Conservation (phyloP, 257 asterid species). For the Galeopsis tetrahit region DNA sequence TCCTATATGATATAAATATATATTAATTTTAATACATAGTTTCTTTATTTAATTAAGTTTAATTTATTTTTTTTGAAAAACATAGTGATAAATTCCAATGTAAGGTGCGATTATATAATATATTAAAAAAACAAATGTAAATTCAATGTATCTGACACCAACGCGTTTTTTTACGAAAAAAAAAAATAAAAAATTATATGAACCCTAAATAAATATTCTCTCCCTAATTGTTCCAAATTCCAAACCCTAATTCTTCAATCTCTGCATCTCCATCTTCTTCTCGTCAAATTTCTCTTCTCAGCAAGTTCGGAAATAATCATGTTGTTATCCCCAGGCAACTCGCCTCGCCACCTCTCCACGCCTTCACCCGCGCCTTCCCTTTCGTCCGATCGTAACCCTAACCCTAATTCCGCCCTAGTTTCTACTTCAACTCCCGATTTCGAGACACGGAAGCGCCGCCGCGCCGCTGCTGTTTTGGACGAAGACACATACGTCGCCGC, state of each 20-base stretch:
- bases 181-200: no score
- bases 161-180: no score
- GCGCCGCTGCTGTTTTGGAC: constrained; percentile 61
- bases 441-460: constrained; percentile 44
- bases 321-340: constrained; percentile 86
- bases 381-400: constrained; percentile 33
- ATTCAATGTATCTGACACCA: no score
- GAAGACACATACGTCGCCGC: constrained; percentile 88
- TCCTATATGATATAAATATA: no score
- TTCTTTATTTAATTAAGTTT: no score
- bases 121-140: no score
- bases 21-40: no score
- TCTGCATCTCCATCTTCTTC: constrained; percentile 14
- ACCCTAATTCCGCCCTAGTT: constrained; percentile 30
- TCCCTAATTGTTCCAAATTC: background rate
- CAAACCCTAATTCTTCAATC: constrained; percentile 35
- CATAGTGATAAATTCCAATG: no score
- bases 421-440: constrained; percentile 32
- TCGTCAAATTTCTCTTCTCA: background rate
- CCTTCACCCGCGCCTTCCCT: constrained; percentile 66
- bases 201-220: background rate
- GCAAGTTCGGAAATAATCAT: constrained; percentile 35
- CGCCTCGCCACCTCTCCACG: constrained; percentile 89
- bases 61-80: no score
- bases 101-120: no score